Base-by-base conservation (phyloP, 2,329 filamentous ascomycete genomes). In the Ophiosphaerella herpotricha region DNA sequence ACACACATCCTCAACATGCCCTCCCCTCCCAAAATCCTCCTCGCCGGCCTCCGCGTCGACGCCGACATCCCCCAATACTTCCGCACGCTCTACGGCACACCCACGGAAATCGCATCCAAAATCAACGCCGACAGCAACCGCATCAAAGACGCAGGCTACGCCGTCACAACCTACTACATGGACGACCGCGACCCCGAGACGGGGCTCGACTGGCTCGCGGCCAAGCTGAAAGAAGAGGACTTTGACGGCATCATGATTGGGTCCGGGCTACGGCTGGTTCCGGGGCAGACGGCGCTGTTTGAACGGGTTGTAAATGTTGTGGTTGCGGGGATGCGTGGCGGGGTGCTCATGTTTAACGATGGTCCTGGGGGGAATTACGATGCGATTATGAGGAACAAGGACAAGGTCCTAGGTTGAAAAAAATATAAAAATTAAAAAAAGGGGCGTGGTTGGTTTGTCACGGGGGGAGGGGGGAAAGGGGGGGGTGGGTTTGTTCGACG, bases 311-410 rank as follows among this genome's bases (percentile, higher is more conserved):
- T 54, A 21, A 32, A 50, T 45, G 40, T 54, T 32, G 37, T 34
- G 11, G 14, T 35, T 14, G 18, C 12, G 12, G 31, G 14, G 23
- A 33, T 26, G 4, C 43, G 36, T 9, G 31, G 37, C 8, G 36
- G 34, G 16, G 46, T 54, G n/a, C 36, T 47, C n/a, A 43, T 54
- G 46, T 54, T 50, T 34, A 54, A 54, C 38, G 33, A 47, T 39
- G 51, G 51, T 7, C 46, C 51, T 12, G 51, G 51, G 18, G 43
- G 31, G 39, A 54, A 47, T 44, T 50, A 35, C 40, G 46, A 42
- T 12, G 43, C 46, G 13, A 14, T 54, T 23, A 13, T 40, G 35
- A 50, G 51, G 43, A 50, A 47, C 21, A 31, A 33, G 39, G 38
- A 18, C 3, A 18, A 40, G 31, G 6, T 6, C 9, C 11, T 29